These are phyloP conservation scores for Leishmania lainsoni DNA, from an alignment of 208 protist genomes.

Conservation along the genomic window DNA sequence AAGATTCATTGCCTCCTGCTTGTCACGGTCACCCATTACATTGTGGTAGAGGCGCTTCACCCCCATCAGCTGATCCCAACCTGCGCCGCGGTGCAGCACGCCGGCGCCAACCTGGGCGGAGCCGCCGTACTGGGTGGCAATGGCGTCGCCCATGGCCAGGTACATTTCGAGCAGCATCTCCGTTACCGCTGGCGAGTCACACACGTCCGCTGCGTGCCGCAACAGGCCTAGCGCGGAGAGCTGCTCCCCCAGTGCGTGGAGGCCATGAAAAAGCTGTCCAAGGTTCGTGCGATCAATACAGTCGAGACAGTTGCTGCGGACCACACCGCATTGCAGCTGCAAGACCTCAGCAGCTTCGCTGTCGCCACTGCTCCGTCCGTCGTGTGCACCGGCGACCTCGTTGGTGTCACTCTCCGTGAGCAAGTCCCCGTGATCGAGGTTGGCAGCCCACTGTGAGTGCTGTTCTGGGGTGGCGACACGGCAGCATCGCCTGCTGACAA, in stretches of 20 bases:
- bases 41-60: conserved; percentile 91
- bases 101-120: conserved; percentile 85
- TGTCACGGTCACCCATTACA: conserved; percentile 74
- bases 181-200: conserved; percentile 43
- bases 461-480: not conserved
- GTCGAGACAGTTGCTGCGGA: conserved; percentile 98
- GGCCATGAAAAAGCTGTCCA: conserved; percentile 93
- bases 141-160: conserved; percentile 75
- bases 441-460: not conserved
- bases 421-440: not conserved
- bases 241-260: conserved; percentile 76
- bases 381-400: not conserved
- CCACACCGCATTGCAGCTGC: conserved; percentile 81
- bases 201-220: conserved; percentile 39
- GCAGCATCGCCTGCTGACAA: conserved; percentile 30
- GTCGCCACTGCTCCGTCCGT: not conserved
- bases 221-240: conserved; percentile 54
- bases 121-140: conserved; percentile 90
- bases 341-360: not conserved
- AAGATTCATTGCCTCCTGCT: conserved; percentile 80
- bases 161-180: conserved; percentile 84
- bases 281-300: conserved; percentile 98
- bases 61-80: conserved; percentile 89
- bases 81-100: conserved; percentile 77
- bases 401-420: not conserved